Evolutionary conservation across 1,284 basidiomycete species (phyloP), one percentile per base, ranked within the genome.

Genomic region (Cryptococcus sp.): DNA sequence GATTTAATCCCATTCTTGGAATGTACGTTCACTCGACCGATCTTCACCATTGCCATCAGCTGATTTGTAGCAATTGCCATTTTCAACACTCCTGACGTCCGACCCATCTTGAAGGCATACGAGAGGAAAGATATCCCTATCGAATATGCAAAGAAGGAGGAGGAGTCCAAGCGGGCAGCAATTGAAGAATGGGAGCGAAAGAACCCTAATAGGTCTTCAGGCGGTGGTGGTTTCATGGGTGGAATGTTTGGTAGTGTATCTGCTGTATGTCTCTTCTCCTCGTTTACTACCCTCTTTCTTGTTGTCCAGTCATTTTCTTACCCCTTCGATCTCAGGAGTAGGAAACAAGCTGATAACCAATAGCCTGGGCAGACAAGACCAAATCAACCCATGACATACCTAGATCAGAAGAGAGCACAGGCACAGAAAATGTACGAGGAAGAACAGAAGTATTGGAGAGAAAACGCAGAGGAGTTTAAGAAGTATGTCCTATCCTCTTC

Each of bases 1-100:
- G 87, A 86, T 11, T 81, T 97, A 78, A 91, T 99, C 59, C 93
- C 94, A 0, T 98, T 98, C 85, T 82, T 98, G 7, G 94, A 98
- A 78, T 91, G 91, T 91, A 72, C 46, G 86, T 79, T 21, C 11
- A 4, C 2, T 10, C 34, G 10, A 42, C 31, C n/a, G 36, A 24
- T 46, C 14, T n/a, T 7, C 36, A 16, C 22, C 11, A 28, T 28
- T n/a, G n/a, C n/a, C n/a, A 31, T 23, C 10, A 7, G 14, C 43
- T 49, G 40, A 48, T n/a, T 61, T 14, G 18, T 19, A 93, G 91
- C 90, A 5, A 86, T 93, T 54, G 89, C 83, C 0, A 91, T 93
- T 58, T 91, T 88, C 76, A 85, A 84, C 55, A 85, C 88, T 0
- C 71, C 79, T 37, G 94, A 98, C 66, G 87, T 98, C 4, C 83